Base-by-base conservation (phyloP, 1,139 yeast genomes). In the Debaryomyces subglobosus region DNA sequence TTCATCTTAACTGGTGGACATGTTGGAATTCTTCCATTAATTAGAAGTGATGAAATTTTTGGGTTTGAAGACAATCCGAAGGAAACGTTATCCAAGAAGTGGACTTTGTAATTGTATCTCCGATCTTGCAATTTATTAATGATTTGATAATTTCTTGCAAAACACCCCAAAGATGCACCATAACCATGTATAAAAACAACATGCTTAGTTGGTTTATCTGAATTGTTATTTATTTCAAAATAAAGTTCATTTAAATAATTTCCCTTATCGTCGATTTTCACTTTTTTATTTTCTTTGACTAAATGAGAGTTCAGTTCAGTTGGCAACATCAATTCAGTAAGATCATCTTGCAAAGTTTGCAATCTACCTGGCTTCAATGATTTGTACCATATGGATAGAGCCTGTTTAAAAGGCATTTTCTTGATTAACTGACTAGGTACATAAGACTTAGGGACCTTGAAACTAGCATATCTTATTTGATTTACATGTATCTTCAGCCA, bases 161-260 rank as follows among this genome's bases (percentile, higher is more conserved):
- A 94, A 61, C 94, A 87, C 20, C 95, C 94, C 13, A 87, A 75
- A 0, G 96, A 86, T 0, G 98, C 96, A 0, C 96, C 97, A 65
- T 89, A 91, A 0, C 99, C 99, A 63, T 94, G 99, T 13, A 94
- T 61, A 58, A 94, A 74, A 4, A 91, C 90, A 21, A 86, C 58
- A 54, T 81, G 80, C 58, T 67, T 68, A 2, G 63, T 59, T 15
- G 60, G 60, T 4, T 58, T 57, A 0, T 47, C 33, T 2, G 52
- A 42, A 39, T 59, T 49, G 35, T 71, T 71, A 3, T 57, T 55
- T 29, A 71, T 58, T 33, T 68, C 65, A 45, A 77, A 60, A 20
- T 68, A 57, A 2, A 76, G 59, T 47, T 76, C 79, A 48, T 74
- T 74, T 30, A 75, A 68, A 50, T 56, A 54, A 49, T 72, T 65